Conservation (phyloP, 1,139 yeast genomes). For the Groenewaldozyma auringiensis region DNA sequence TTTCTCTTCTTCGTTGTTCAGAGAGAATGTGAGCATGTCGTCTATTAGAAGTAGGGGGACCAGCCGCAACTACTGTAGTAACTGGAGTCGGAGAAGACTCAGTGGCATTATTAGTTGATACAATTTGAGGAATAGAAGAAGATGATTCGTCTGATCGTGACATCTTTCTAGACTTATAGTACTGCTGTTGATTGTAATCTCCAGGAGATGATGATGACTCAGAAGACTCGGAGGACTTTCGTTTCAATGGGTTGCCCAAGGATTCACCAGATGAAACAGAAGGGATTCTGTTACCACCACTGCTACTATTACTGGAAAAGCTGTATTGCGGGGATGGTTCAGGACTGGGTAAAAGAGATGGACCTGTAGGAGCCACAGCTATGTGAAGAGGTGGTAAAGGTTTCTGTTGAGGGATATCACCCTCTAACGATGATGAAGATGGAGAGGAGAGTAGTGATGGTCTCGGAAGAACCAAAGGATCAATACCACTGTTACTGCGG, state of each 20-base stretch:
- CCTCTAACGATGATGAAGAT: background rate
- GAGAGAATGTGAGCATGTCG: conserved; percentile 37
- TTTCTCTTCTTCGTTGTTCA: conserved; percentile 40
- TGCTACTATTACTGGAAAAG: too few species aligned
- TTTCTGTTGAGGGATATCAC: background rate
- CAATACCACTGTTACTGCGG: too few species aligned
- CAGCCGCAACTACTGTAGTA: background rate
- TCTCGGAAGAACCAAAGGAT: background rate
- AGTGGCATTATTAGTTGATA: background rate
- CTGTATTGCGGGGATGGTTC: background rate
- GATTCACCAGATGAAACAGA: background rate
- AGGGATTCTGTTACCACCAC: too few species aligned
- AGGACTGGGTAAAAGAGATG: background rate
- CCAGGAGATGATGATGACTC: background rate
- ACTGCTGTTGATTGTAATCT: background rate
- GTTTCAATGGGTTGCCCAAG: background rate
- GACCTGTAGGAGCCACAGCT: background rate
- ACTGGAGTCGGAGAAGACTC: background rate
- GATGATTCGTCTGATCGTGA: background rate
- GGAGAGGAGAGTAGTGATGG: background rate
- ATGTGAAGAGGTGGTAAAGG: background rate
- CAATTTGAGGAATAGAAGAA: background rate
- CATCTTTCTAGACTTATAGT: background rate
- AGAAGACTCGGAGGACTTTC: background rate
- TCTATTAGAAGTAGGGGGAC: conserved; percentile 14